Conservation (phyloP, 495 filamentous ascomycete genomes). For the Chaetomidium leptoderma region DNA sequence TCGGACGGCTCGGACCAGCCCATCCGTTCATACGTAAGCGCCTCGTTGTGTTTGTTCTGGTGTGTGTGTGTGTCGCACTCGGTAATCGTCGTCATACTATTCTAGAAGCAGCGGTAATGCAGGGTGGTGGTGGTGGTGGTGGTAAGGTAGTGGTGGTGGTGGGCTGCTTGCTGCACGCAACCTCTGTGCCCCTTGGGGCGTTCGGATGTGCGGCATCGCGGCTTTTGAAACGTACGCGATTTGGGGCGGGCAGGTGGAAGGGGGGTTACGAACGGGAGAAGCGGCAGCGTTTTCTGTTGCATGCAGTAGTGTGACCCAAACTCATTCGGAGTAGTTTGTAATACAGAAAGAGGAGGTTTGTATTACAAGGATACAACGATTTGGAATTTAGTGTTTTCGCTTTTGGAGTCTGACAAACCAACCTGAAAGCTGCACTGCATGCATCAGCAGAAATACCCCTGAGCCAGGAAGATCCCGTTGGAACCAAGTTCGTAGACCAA, state of each 20-base stretch:
- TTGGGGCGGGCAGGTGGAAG: neutral
- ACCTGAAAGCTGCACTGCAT: too few species aligned
- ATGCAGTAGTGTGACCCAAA: too few species aligned
- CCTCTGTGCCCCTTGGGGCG: too few species aligned
- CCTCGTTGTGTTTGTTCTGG: too few species aligned
- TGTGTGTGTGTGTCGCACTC: neutral
- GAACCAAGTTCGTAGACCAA: too few species aligned
- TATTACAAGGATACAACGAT: neutral
- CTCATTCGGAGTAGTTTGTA: neutral
- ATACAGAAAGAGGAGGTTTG: neutral
- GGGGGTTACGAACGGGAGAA: neutral
- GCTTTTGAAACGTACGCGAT: slow-evolving; percentile 3
- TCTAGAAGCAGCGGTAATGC: neutral
- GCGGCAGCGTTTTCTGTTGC: neutral
- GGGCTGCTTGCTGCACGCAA: too few species aligned
- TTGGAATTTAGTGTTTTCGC: too few species aligned
- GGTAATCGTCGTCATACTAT: slow-evolving; percentile 6
- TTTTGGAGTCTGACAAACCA: too few species aligned
- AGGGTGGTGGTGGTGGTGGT: neutral
- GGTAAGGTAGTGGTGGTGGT: neutral
- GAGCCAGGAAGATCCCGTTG: too few species aligned
- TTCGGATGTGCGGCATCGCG: neutral
- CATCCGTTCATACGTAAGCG: too few species aligned
- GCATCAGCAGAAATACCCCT: too few species aligned
- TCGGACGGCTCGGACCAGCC: neutral